These are phyloP conservation scores for Lipomyces anomalus DNA, from an alignment of 805 yeast genomes.

Conservation along the genomic window DNA sequence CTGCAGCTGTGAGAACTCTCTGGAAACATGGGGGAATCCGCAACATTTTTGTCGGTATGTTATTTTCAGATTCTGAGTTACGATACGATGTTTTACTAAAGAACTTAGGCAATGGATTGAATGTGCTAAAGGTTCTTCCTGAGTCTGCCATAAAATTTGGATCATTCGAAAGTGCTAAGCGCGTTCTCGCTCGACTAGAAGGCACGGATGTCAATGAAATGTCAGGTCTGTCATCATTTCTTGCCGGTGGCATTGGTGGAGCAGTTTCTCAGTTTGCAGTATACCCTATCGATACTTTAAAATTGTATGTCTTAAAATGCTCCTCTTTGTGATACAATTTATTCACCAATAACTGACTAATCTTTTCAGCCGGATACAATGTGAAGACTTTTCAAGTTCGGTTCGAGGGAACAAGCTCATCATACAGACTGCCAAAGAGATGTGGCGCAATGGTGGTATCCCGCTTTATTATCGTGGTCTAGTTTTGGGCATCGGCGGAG, in stretches of 20 bases:
- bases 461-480: conserved; percentile 80
- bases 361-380: conserved; percentile 63
- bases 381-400: conserved; percentile 69
- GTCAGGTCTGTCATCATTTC: conserved; percentile 71
- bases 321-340: too few relatives aligned
- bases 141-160: conserved; percentile 98
- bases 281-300: conserved; percentile 91
- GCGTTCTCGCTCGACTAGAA: conserved; percentile 49
- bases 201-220: conserved; percentile 33
- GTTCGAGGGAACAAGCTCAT: conserved; percentile 59
- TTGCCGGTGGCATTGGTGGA: conserved; percentile 96
- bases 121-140: conserved; percentile 90
- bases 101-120: conserved; percentile 70
- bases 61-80: not conserved
- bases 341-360: not conserved
- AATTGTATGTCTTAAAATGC: conserved; percentile 48
- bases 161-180: conserved; percentile 81
- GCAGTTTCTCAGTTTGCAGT: conserved; percentile 87
- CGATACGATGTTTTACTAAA: too few relatives aligned
- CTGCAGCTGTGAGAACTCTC: conserved; percentile 72
- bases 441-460: conserved; percentile 77
- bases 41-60: conserved; percentile 77
- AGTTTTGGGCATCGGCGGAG: conserved; percentile 86
- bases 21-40: conserved; percentile 84
- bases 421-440: conserved; percentile 61